phyloP scores from a whole-genome alignment of 106 monocot species.

The Allium fistulosum region DNA sequence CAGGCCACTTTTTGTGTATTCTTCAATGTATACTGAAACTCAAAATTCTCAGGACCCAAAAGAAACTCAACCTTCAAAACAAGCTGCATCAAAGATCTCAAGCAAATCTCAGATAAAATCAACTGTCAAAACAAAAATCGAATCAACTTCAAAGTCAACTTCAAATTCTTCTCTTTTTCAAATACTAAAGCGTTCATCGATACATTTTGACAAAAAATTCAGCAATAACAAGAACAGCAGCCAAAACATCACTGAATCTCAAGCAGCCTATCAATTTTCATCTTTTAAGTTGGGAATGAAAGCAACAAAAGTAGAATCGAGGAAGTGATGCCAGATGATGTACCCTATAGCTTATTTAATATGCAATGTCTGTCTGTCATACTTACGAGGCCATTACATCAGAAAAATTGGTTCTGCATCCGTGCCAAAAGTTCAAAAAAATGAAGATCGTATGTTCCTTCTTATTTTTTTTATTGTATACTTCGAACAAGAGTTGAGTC shows the following conservation, averaged over 20 bases:
- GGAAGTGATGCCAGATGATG: conserved; percentile 7
- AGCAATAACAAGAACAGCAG: not conserved
- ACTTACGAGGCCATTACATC: no score
- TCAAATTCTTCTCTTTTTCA: conserved; percentile 57
- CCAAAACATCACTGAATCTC: conserved; percentile 26
- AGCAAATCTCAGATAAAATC: conserved; percentile 38
- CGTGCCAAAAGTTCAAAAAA: no score
- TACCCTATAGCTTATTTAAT: no score
- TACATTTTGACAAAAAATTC: conserved; percentile 24
- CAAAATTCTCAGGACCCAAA: conserved; percentile 26
- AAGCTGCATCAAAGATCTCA: conserved; percentile 17
- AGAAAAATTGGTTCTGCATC: no score
- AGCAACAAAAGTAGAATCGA: conserved; percentile 21
- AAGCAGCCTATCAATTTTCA: conserved; percentile 44
- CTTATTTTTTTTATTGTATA: no score
- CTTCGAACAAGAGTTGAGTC: no score
- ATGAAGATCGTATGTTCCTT: no score
- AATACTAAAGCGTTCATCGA: conserved; percentile 52
- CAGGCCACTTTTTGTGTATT: not conserved
- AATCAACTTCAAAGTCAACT: conserved; percentile 1
- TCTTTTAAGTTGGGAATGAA: conserved; percentile 46
- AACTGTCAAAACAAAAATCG: conserved; percentile 13
- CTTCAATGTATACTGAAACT: conserved; percentile 1
- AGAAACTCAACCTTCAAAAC: conserved; percentile 19
- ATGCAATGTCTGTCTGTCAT: no score